Conservation (phyloP, 2,329 filamentous ascomycete species). For the Fusarium sp. region DNA sequence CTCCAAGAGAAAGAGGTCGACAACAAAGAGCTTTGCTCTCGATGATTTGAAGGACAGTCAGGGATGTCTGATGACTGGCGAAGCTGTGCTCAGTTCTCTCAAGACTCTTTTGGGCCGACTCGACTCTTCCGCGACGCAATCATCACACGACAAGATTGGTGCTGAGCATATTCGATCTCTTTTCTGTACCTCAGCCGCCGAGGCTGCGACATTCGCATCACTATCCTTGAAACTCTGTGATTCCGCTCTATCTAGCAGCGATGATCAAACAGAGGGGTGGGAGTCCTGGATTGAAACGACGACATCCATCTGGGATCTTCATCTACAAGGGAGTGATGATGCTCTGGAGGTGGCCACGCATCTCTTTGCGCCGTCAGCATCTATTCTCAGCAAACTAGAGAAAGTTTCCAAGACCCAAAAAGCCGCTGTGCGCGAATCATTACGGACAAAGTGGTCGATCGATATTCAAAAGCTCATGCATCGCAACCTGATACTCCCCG, state of each 20-base stretch:
- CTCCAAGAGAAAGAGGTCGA: slow-evolving; percentile 62
- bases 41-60: slow-evolving; percentile 53
- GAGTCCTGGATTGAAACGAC: slow-evolving; percentile 62
- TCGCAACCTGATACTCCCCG: slow-evolving; percentile 64
- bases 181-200: slow-evolving; percentile 63
- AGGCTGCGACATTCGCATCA: slow-evolving; percentile 59
- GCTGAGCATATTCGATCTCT: slow-evolving; percentile 70
- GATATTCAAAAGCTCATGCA: slow-evolving; percentile 64
- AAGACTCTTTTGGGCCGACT: slow-evolving; percentile 61
- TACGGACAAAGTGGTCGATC: slow-evolving; percentile 55
- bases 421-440: slow-evolving; percentile 17
- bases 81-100: slow-evolving; percentile 62
- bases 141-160: slow-evolving; percentile 63
- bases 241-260: slow-evolving; percentile 49
- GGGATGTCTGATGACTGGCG: slow-evolving; percentile 60
- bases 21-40: slow-evolving; percentile 53
- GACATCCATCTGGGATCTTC: slow-evolving; percentile 64
- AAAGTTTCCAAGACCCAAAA: slow-evolving; percentile 40
- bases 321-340: slow-evolving; percentile 63
- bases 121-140: slow-evolving; percentile 49
- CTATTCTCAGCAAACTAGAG: slow-evolving; percentile 57
- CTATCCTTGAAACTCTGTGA: slow-evolving; percentile 62
- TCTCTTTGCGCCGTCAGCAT: slow-evolving; percentile 55
- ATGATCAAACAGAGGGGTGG: slow-evolving; percentile 53
- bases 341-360: slow-evolving; percentile 61